Evolutionary conservation across 441 rosid genomes (phyloP), one percentile per base, ranked within the genome.

Genomic region (Erysimum cheiri): DNA sequence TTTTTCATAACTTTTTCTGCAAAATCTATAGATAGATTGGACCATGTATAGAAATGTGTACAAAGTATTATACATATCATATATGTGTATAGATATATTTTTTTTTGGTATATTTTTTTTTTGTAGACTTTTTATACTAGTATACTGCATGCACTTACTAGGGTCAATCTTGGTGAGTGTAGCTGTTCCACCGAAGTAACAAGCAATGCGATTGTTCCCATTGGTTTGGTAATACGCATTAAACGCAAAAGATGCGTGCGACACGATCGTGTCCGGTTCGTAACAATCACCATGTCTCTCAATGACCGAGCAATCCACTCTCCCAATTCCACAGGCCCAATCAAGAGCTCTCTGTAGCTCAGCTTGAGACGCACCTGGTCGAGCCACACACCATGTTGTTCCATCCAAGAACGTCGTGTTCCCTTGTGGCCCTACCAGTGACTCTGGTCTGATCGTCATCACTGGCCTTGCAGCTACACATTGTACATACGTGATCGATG

Each of bases 141-240:
- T 12, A 6, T 11, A 12, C 5, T 12, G 44, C 22, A 60, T 60
- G 61, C 26, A 60, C 86, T 77, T 88, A 93, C 98, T 91, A 1
- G 98, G 97, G 59, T 93, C 72, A 22, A 17, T 29, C 48, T 78
- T 89, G 11, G 86, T 84, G 32, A 87, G 29, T 12, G 70, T 33
- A 10, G 96, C 96, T 29, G 97, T 88, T 60, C 97, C 97, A 61
- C 97, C 98, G 5, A 93, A 93, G 70, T 89, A 86, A 84, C 98
- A 93, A 37, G 96, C 94, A 19, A 91, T 81, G 65, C 84, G 94
- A 50, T 94, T 88, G 37, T 93, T 93, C 2, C 97, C 98, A 73
- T 88, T 88, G 77, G 77, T 72, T 66, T 88, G 93, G 79, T 85
- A 88, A 56, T 84, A 86, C 15, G 32, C 77, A 70, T 86, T 88